A percentile compares a stretch with the other conserved stretches of the same genome.
Conservation (phyloP, 805 yeast genomes). For the Ogataea chonburiensis region DNA sequence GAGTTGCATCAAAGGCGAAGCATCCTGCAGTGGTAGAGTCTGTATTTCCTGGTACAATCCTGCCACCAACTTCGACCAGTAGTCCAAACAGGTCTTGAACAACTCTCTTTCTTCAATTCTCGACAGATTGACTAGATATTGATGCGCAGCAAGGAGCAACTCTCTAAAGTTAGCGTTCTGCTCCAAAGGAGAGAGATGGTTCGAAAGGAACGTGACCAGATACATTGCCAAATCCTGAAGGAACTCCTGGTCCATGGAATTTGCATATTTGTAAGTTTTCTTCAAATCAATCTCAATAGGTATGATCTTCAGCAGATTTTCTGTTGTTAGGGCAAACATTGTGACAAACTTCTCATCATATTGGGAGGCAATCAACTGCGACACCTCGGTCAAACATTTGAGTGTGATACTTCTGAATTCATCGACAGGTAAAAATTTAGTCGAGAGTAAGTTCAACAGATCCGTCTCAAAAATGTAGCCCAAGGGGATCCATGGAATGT, state of each 20-base stretch:
- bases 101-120: constrained; percentile 93
- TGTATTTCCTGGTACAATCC: constrained; percentile 85
- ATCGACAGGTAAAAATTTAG: constrained; percentile 71
- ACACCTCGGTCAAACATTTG: constrained; percentile 91
- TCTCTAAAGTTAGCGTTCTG: constrained; percentile 48
- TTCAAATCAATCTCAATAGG: constrained; percentile 74
- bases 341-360: constrained; percentile 58
- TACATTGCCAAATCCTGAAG: constrained; percentile 94
- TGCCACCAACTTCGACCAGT: constrained; percentile 86
- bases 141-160: constrained; percentile 68
- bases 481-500: constrained; percentile 92
- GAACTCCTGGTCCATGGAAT: constrained; percentile 85
- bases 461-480: constrained; percentile 89
- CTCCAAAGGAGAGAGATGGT: constrained; percentile 69
- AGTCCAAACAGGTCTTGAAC: constrained; percentile 92
- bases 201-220: constrained; percentile 76
- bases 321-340: constrained; percentile 73
- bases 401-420: constrained; percentile 82
- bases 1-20: constrained; percentile 76
- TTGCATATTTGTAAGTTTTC: constrained; percentile 69
- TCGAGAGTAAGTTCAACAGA: constrained; percentile 65
- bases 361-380: constrained; percentile 60
- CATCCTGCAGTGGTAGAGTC: constrained; percentile 66
- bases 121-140: constrained; percentile 79
- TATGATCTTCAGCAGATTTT: constrained; percentile 62